These are phyloP conservation scores for Aspergillus tamarii DNA, from an alignment of 2,329 filamentous ascomycete species.

Conservation along the genomic window DNA sequence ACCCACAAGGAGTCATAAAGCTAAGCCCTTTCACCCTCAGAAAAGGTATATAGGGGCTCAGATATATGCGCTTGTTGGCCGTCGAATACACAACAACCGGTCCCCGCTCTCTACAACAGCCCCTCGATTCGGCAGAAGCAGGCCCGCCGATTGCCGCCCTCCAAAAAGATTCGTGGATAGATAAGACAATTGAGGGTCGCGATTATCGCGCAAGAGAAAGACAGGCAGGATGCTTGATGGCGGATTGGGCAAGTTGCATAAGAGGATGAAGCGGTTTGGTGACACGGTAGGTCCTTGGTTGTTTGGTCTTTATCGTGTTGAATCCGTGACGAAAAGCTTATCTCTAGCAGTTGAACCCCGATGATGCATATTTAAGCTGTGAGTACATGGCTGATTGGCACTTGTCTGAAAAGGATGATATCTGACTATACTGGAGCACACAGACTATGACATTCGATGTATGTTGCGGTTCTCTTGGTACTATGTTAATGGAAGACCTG, in stretches of 20 bases:
- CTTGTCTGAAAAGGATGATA: neutral
- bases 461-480: constrained; percentile 30
- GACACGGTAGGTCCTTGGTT: constrained; percentile 36
- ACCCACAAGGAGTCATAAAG: neutral
- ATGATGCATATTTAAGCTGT: constrained; percentile 73
- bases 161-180: neutral
- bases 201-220: neutral
- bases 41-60: neutral
- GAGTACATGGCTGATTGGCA: constrained; percentile 42
- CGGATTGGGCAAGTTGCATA: constrained; percentile 36
- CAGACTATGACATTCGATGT: constrained; percentile 69
- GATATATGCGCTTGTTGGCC: neutral
- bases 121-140: neutral
- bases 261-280: constrained; percentile 40
- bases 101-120: neutral
- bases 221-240: constrained; percentile 29
- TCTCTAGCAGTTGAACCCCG: constrained; percentile 54
- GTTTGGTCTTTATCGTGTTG: neutral
- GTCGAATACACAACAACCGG: neutral
- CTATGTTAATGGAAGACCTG: constrained; percentile 14
- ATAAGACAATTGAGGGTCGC: neutral
- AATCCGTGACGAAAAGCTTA: constrained; percentile 21
- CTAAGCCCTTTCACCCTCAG: neutral
- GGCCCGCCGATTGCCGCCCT: neutral
- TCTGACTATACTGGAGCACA: constrained; percentile 19